Conservation (phyloP, 2,329 filamentous ascomycete genomes). For the Aspergillus jensenii region DNA sequence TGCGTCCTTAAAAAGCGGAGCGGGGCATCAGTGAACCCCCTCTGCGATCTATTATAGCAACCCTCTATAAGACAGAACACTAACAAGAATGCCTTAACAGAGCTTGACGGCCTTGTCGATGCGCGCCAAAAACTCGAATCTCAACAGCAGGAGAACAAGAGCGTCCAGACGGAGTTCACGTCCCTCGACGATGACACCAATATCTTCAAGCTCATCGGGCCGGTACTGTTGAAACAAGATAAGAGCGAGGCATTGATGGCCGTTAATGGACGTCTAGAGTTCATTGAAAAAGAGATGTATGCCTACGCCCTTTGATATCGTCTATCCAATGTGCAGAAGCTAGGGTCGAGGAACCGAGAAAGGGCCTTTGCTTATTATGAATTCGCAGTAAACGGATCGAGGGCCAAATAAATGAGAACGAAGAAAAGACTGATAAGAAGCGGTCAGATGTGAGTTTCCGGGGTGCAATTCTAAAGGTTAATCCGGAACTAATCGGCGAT, state of each 20-base stretch:
- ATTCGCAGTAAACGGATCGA: conserved; percentile 63
- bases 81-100: conserved; percentile 46
- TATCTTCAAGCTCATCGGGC: conserved; percentile 95
- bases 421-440: conserved; percentile 64
- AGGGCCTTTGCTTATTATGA: conserved; percentile 7
- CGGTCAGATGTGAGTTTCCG: conserved; percentile 58
- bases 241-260: conserved; percentile 85
- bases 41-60: neutral
- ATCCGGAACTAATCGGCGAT: conserved; percentile 15
- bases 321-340: neutral
- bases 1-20: neutral
- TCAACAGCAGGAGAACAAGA: conserved; percentile 88
- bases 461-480: neutral
- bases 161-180: conserved; percentile 88
- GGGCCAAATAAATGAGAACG: conserved; percentile 62
- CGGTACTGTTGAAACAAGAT: conserved; percentile 92
- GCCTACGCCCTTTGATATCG: conserved; percentile 29
- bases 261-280: conserved; percentile 86
- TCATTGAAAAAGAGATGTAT: conserved; percentile 91
- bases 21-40: neutral
- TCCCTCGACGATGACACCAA: conserved; percentile 75
- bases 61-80: neutral
- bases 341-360: neutral
- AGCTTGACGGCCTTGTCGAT: conserved; percentile 73
- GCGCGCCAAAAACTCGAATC: conserved; percentile 87